Percentiles rank a stretch among this genome's conserved stretches.
Evolutionary conservation across 768 basidiomycete genomes (phyloP).

Genomic region (Neoboletus magnificus): DNA sequence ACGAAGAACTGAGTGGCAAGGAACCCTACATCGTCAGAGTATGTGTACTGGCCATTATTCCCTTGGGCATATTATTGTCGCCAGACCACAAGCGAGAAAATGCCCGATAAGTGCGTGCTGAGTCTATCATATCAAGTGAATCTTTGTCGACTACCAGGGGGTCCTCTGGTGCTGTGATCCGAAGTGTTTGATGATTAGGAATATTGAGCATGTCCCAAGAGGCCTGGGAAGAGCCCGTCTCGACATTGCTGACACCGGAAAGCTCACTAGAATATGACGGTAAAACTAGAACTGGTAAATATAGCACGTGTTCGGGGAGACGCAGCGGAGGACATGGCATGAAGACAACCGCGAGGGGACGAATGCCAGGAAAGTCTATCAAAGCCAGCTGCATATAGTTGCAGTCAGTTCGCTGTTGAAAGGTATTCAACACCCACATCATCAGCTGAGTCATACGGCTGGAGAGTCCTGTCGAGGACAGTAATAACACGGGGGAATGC

Average conservation of each 20-base stretch:
- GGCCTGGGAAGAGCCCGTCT: conserved; percentile 28
- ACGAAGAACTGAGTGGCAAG: conserved; percentile 8
- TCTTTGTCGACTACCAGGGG: conserved; percentile 47
- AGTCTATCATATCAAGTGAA: conserved; percentile 41
- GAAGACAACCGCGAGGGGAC: conserved; percentile 67
- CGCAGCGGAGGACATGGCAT: conserved; percentile 47
- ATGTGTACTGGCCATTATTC: conserved; percentile 47
- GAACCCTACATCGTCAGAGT: conserved; percentile 62
- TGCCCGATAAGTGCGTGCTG: conserved; percentile 41
- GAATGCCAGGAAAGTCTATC: conserved; percentile 39
- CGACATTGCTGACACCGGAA: conserved; percentile 28
- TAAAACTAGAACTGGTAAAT: conserved; percentile 55
- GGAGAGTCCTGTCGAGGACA: conserved; percentile 37
- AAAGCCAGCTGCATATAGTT: conserved; percentile 38
- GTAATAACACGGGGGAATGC: conserved; percentile 34
- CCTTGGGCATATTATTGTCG: conserved; percentile 34
- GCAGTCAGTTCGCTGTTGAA: conserved; percentile 27
- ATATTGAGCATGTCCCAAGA: conserved; percentile 45
- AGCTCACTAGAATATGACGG: conserved; percentile 18
- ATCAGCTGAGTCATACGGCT: conserved; percentile 11
- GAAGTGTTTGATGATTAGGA: conserved; percentile 40
- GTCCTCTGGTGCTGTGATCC: conserved; percentile 32
- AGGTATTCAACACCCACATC: conserved; percentile 29
- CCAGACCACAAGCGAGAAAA: conserved; percentile 43
- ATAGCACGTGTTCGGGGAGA: conserved; percentile 42